A percentile compares a stretch with the other conserved stretches of the same genome.
phyloP scores from a whole-genome alignment of 2,329 filamentous ascomycete species.

The Xylaria sp. region DNA sequence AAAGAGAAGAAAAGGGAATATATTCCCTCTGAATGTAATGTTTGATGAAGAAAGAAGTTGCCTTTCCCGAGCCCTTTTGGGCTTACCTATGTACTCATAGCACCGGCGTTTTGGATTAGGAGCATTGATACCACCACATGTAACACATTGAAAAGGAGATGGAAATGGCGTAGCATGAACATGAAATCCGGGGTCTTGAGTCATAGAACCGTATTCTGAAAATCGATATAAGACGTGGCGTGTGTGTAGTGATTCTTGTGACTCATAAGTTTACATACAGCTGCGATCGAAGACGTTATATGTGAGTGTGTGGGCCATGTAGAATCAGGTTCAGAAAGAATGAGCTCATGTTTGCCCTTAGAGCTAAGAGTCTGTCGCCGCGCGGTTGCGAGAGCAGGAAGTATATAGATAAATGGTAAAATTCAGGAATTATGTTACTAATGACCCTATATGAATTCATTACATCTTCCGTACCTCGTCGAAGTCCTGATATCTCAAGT shows the following conservation, averaged over 20 bases:
- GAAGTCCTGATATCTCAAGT: background rate
- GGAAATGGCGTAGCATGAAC: background rate
- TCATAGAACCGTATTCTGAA: slow-evolving; percentile 2
- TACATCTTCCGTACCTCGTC: slow-evolving; percentile 1
- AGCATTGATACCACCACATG: slow-evolving; percentile 27
- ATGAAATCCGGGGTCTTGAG: slow-evolving; percentile 1
- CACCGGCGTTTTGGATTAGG: slow-evolving; percentile 28
- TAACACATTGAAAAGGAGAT: slow-evolving; percentile 15
- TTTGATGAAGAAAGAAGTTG: background rate
- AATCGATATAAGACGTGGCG: background rate
- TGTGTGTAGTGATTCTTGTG: background rate
- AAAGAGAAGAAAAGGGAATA: background rate
- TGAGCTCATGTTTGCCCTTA: background rate
- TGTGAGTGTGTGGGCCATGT: background rate
- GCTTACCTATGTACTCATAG: slow-evolving; percentile 3
- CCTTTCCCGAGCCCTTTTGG: background rate
- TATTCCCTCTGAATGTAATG: slow-evolving; percentile 12
- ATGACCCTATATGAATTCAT: background rate
- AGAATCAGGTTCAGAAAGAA: background rate
- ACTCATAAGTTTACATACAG: background rate
- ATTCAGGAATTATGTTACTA: background rate
- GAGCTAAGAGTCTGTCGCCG: background rate
- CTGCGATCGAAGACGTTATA: too few species aligned
- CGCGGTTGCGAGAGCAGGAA: background rate
- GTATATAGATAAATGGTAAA: background rate